Conservation (phyloP, 2,329 filamentous ascomycete genomes). For the Monascus ruber region DNA sequence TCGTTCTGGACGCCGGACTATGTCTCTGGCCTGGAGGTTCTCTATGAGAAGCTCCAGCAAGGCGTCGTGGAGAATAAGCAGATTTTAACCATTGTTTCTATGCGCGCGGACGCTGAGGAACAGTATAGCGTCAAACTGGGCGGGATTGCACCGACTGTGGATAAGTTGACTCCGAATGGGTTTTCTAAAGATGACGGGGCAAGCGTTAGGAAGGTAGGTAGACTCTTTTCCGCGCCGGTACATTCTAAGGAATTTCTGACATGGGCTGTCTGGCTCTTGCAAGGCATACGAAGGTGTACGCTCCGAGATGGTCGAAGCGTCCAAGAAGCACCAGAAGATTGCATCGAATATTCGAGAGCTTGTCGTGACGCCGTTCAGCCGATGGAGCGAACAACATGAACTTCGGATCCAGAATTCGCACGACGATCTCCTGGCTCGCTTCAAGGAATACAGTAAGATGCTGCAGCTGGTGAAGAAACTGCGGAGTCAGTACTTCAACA, state of each 20-base stretch:
- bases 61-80: slow-evolving; percentile 93
- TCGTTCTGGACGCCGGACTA: slow-evolving; percentile 99
- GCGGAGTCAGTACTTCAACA: slow-evolving; percentile 96
- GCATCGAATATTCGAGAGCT: slow-evolving; percentile 92
- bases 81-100: slow-evolving; percentile 75
- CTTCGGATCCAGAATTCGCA: slow-evolving; percentile 84
- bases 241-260: slow-evolving; percentile 10
- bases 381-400: slow-evolving; percentile 95
- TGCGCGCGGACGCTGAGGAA: slow-evolving; percentile 95
- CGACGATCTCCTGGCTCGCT: slow-evolving; percentile 79
- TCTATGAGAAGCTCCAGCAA: slow-evolving; percentile 95
- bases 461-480: slow-evolving; percentile 84
- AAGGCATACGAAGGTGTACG: slow-evolving; percentile 92
- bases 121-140: slow-evolving; percentile 68
- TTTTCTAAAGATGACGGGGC: slow-evolving; percentile 90
- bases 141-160: slow-evolving; percentile 71
- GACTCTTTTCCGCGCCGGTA: slow-evolving; percentile 12
- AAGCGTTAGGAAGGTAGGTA: slow-evolving; percentile 76
- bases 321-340: slow-evolving; percentile 87
- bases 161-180: slow-evolving; percentile 63
- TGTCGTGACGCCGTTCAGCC: slow-evolving; percentile 83
- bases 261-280: slow-evolving; percentile 1
- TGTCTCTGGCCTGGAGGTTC: slow-evolving; percentile 84
- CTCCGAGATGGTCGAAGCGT: slow-evolving; percentile 80
- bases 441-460: slow-evolving; percentile 89